Conservation (phyloP, 495 filamentous ascomycete species). For the Neurospora terricola region DNA sequence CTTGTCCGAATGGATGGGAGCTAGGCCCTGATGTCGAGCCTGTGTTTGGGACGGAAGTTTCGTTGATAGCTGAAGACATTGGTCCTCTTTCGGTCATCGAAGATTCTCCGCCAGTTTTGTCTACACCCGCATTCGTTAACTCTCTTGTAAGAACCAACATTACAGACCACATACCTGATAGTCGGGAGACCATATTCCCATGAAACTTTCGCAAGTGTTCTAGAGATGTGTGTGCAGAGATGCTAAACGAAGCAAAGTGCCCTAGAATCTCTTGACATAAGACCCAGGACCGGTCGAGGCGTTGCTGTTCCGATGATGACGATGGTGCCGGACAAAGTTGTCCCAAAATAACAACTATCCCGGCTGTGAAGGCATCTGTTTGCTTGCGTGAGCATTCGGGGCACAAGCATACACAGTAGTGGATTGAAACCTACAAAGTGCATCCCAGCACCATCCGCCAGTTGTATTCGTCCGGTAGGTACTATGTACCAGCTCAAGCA, state of each 20-base stretch:
- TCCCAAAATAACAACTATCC: conserved; percentile 26
- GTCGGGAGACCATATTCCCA: conserved; percentile 9
- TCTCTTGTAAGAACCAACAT: not conserved
- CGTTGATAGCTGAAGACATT: not conserved
- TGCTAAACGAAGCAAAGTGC: conserved; percentile 14
- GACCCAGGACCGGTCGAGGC: conserved; percentile 8
- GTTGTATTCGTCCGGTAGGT: conserved; percentile 30
- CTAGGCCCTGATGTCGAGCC: not conserved
- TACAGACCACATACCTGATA: not conserved
- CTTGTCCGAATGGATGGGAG: not conserved
- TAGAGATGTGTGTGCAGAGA: conserved; percentile 11
- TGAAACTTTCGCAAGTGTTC: conserved; percentile 10
- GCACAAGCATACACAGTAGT: not conserved
- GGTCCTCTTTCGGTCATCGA: not conserved
- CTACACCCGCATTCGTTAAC: not conserved
- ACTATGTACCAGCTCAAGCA: conserved; percentile 27
- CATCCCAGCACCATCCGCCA: conserved; percentile 41
- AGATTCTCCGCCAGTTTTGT: not conserved
- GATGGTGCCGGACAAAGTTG: conserved; percentile 4
- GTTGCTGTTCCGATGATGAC: conserved; percentile 2
- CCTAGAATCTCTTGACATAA: conserved; percentile 9
- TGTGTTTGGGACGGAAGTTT: not conserved
- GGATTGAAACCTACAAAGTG: conserved; percentile 26
- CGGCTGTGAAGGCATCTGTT: conserved; percentile 34
- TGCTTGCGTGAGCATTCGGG: not conserved